Base-by-base conservation (phyloP, 805 yeast species). In the Wickerhamiella siamensis region DNA sequence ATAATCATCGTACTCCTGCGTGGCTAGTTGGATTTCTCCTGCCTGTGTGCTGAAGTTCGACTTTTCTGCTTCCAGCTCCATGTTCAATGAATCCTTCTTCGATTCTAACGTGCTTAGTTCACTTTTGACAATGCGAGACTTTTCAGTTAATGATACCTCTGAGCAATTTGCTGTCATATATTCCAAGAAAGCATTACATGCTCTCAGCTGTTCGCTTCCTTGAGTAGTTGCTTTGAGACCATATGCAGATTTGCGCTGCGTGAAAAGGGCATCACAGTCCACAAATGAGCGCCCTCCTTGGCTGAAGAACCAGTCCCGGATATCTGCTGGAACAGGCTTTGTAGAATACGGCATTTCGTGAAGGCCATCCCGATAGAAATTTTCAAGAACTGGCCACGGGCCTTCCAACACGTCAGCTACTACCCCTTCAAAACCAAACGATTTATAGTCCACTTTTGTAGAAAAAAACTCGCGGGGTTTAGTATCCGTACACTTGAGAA, bases 381-480 rank as follows among this genome's bases (percentile, higher is more conserved):
- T 46, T 4, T 69, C 67, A 39, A 83, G 55, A 1, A 88, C 93
- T 8, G 71, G 70, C 4, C 58, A 53, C 1, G 95, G 94, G 1
- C 95, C 97, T 2, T 61, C 59, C 2, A 88, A 53, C 47, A 74
- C 74, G 51, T 91, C 95, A 2, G 71, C 59, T 20, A 86, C 50
- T 52, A 74, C 83, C 1, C 94, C 91, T 42, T 82, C 94, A 57
- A 91, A 86, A 0, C 95, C 95, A 18, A 64, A 58, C 0, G 43
- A 29, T 22, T 47, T 24, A 12, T 24, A 24, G 29, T 24, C 29
- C 10, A 24, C 6, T 8, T 6, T 12, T 24, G 29, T 8, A 24
- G 29, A 24, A 12, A 8, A 24, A 12, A 12, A 6, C 6, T 12
- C 12, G 10, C 12, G 6, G 6, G 37, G 27, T 6, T 4, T 21